Percentiles rank a stretch among this genome's conserved stretches.
phyloP scores from a whole-genome alignment of 495 filamentous ascomycete genomes.

The Platismatia glauca region DNA sequence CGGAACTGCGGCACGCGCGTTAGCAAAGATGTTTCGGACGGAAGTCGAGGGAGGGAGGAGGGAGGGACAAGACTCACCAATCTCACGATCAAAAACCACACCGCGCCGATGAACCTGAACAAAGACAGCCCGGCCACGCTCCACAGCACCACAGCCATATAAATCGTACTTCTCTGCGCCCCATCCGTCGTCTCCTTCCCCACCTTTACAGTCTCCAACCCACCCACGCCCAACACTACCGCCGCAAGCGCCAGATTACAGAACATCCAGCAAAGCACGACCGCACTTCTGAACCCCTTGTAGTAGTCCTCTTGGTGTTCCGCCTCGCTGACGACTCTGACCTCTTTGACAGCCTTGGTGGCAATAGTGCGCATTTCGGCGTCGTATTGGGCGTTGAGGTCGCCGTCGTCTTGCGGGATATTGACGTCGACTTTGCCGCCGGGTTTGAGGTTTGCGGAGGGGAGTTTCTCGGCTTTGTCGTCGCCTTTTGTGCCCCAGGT shows the following conservation, averaged over 20 bases:
- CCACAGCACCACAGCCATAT: constrained; percentile 88
- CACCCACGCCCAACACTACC: constrained; percentile 77
- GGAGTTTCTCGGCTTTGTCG: constrained; percentile 77
- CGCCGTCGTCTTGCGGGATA: constrained; percentile 76
- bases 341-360: constrained; percentile 60
- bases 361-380: constrained; percentile 68
- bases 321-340: constrained; percentile 46
- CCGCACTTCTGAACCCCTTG: constrained; percentile 83
- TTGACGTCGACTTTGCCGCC: constrained; percentile 92
- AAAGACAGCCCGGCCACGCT: constrained; percentile 76
- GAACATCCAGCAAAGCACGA: constrained; percentile 94
- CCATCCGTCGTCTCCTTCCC: constrained; percentile 37
- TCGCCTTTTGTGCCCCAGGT: constrained; percentile 97
- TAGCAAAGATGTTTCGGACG: constrained; percentile 17
- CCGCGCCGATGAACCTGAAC: constrained; percentile 83
- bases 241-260: constrained; percentile 86
- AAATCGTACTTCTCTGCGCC: constrained; percentile 54
- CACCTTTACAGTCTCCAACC: constrained; percentile 56
- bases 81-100: constrained; percentile 92
- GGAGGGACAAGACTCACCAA: constrained; percentile 56
- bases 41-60: not conserved
- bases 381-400: constrained; percentile 92
- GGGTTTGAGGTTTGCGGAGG: constrained; percentile 70
- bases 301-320: constrained; percentile 98
- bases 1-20: constrained; percentile 34